Conservation (phyloP, 2,329 filamentous ascomycete genomes). For the Pestalotiopsis sp. region DNA sequence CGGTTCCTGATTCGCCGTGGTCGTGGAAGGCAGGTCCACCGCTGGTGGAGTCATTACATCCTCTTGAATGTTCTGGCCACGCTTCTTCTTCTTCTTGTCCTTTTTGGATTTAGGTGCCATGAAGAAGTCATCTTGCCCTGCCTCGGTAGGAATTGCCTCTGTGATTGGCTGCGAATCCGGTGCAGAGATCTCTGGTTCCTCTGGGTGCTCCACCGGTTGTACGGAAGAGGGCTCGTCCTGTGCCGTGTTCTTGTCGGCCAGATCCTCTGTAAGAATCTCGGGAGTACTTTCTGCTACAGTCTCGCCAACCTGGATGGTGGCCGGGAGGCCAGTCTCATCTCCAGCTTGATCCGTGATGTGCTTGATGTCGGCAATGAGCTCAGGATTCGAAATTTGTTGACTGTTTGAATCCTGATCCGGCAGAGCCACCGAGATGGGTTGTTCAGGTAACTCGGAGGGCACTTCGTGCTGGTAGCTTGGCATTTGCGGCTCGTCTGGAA, state of each 20-base stretch:
- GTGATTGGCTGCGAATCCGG: background rate
- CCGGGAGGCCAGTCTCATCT: background rate
- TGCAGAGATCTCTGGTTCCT: background rate
- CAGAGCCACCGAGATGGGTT: background rate
- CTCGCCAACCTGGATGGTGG: background rate
- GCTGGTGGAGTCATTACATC: background rate
- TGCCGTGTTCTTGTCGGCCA: background rate
- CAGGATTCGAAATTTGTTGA: background rate
- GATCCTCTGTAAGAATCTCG: background rate
- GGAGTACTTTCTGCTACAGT: background rate
- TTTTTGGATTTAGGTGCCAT: slow-evolving; percentile 35
- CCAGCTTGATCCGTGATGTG: background rate
- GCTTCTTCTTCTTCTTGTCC: slow-evolving; percentile 35
- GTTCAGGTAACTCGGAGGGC: background rate
- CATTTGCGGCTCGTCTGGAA: background rate
- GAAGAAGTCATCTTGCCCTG: slow-evolving; percentile 17
- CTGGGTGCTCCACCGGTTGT: background rate
- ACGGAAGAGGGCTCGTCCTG: background rate
- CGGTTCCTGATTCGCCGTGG: background rate
- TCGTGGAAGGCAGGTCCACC: background rate
- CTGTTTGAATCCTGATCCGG: background rate
- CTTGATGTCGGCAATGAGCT: background rate
- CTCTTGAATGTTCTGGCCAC: slow-evolving; percentile 10
- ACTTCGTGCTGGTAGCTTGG: background rate
- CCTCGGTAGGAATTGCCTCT: background rate